Base-by-base conservation (phyloP, 2,329 filamentous ascomycete species). In the Grosmannia serpens region DNA sequence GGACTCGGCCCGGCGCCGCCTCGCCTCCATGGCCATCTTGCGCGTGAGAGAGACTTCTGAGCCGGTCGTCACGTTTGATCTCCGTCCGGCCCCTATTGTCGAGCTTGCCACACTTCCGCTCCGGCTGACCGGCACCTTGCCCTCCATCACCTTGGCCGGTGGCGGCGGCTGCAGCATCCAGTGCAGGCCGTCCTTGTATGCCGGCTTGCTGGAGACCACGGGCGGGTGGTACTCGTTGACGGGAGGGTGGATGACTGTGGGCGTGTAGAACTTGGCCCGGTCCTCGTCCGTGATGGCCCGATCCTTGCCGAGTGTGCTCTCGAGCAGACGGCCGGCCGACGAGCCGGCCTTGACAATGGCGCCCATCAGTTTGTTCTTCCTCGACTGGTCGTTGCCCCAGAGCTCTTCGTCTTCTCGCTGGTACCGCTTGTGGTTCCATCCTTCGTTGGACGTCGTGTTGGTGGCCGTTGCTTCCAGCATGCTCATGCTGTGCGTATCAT, bases 131-230 rank as follows among this genome's bases (percentile, higher is more conserved):
- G 83, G 82, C 41, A 88, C 82, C 69, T 91, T 94, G 64, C 91
- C 91, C 63, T 87, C 88, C 91, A 96, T 96, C 60, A 96, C 79
- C 69, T 87, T 91, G 59, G 91, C 90, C 38, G 86, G 83, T n/a
- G 91, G 91, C 1, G 91, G 90, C 2, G 91, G 91, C 67, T 95
- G 89, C 56, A 95, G 76, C 91, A 96, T 96, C 91, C 91, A 96
- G 67, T 80, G 81, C 58, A 88, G 86, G 60, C 88, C 89, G 58
- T 84, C 83, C 67, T 76, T 83, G 68, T 82, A 84, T 44, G 77
- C 79, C 17, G 85, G 87, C 59, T 82, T 87, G 71, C 84, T 89
- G 70, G 83, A 89, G 61, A 94, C 88, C 56, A 95, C 86, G 3
- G 90, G 89, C 6, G 89, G 89, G 68, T 95, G 89, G 60, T 91